A percentile compares a stretch with the other conserved stretches of the same genome.
phyloP scores from a whole-genome alignment of 1,139 yeast species.

The Torulaspora globosa region DNA sequence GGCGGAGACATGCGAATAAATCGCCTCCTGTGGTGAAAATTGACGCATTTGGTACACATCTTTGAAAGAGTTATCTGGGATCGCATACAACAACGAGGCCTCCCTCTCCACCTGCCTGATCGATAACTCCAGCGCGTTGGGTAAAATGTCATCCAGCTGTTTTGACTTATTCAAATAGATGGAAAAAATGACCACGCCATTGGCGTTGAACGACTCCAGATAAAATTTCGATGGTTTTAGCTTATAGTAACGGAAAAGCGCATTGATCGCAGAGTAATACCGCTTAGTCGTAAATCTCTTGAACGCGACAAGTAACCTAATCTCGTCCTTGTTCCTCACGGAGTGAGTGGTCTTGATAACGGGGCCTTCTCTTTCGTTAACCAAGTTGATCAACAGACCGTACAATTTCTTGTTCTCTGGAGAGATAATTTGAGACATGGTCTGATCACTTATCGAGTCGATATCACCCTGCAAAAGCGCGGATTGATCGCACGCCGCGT shows the following conservation, averaged over 20 bases:
- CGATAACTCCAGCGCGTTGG: slow-evolving; percentile 54
- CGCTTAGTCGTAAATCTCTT: slow-evolving; percentile 81
- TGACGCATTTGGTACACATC: slow-evolving; percentile 68
- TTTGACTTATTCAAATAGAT: slow-evolving; percentile 61
- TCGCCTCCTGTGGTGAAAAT: slow-evolving; percentile 87
- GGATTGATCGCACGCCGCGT: slow-evolving; percentile 35
- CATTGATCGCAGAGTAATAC: slow-evolving; percentile 82
- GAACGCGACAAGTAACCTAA: slow-evolving; percentile 84
- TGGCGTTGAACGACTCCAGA: slow-evolving; percentile 81
- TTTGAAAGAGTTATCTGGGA: slow-evolving; percentile 83
- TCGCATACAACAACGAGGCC: slow-evolving; percentile 85
- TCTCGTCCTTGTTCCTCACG: slow-evolving; percentile 71
- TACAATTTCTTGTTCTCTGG: slow-evolving; percentile 74
- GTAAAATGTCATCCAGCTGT: slow-evolving; percentile 37
- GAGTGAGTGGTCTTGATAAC: slow-evolving; percentile 78
- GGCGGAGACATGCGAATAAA: slow-evolving; percentile 91
- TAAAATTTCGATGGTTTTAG: slow-evolving; percentile 83
- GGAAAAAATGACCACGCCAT: slow-evolving; percentile 82
- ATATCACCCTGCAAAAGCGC: slow-evolving; percentile 42
- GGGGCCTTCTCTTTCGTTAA: slow-evolving; percentile 80
- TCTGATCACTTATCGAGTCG: slow-evolving; percentile 68
- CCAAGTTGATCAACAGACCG: slow-evolving; percentile 65
- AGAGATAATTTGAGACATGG: slow-evolving; percentile 77
- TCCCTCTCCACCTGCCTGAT: slow-evolving; percentile 91
- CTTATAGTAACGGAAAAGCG: slow-evolving; percentile 85